Evolutionary conservation across 352 stramenopile genomes (phyloP), one percentile per base, ranked within the genome.

Genomic region (Globisporangium canariense): DNA sequence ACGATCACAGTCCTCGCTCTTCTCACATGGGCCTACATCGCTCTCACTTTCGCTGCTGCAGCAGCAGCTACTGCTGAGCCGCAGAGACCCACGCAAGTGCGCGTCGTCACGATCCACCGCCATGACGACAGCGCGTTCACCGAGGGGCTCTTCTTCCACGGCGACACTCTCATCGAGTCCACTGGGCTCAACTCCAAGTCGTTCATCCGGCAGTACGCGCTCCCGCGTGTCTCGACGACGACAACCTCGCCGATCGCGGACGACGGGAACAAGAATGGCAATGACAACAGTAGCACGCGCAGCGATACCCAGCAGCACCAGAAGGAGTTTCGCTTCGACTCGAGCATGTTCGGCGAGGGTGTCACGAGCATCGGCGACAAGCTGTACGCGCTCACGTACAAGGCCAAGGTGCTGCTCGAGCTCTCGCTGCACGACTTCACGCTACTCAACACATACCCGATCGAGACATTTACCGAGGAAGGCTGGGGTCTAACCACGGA

Each of bases 401-500:
- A 90, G 66, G 67, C 71, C 41, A 64, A 91, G 52, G 68, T 82
- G 30, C 57, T 93, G 32, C 66, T 95, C 22, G 69, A 79, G 69
- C 69, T 96, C 30, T 86, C 88, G 28, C 73, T 79, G 34, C 50
- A 61, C 51, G 75, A 78, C 10, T 88, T 96, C 46, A 61, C 70
- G 52, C 69, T 91, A 43, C 61, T 88, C 43, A 67, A 64, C 45
- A 71, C 68, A 45, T 83, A 87, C 41, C 71, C 78, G 22, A 77
- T 95, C 51, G 72, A 70, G 41, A 97, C 90, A 43, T 79, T 70
- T 45, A 96, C 78, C 10, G 83, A 79, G n/a, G 85, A 97, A 81
- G 90, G 90, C 60, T 97, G 90, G 90, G 90, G 90, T 51, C 86
- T 97, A 64, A 91, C 88, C 3, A 92, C 81, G 13, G 86, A 97